Conservation (phyloP, 305 asterid species). For the Nicotiana rustica region DNA sequence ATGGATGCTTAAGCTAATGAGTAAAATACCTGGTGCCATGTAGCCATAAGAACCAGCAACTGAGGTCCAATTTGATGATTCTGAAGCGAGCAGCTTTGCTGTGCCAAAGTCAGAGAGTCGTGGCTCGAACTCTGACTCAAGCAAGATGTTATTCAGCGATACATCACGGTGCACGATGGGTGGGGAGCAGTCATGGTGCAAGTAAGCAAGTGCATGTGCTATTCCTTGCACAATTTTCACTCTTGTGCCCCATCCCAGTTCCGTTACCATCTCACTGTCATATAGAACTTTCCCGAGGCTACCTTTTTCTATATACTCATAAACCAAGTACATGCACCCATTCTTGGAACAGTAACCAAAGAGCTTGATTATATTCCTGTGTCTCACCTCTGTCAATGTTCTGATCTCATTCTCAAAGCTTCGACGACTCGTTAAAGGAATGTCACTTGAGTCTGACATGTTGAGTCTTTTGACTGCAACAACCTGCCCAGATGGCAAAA, state of each 20-base stretch:
- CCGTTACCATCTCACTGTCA: conserved; percentile 56
- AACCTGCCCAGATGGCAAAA: conserved; percentile 58
- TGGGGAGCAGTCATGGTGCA: conserved; percentile 87
- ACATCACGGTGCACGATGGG: conserved; percentile 87
- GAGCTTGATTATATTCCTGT: conserved; percentile 90
- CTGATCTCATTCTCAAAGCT: conserved; percentile 90
- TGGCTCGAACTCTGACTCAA: conserved; percentile 74
- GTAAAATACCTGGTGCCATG: conserved; percentile 91
- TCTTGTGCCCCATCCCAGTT: conserved; percentile 70
- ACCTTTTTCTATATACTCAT: conserved; percentile 83
- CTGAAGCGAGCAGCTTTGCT: conserved; percentile 65
- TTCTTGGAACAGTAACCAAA: conserved; percentile 77
- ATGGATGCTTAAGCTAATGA: conserved; percentile 29
- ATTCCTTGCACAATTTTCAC: conserved; percentile 76
- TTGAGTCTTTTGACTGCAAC: conserved; percentile 83
- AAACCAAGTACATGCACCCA: conserved; percentile 82
- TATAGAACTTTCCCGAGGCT: conserved; percentile 66
- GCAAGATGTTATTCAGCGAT: conserved; percentile 69
- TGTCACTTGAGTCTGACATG: conserved; percentile 63
- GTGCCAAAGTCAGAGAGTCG: conserved; percentile 90
- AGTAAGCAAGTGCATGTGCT: conserved; percentile 94
- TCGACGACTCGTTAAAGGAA: conserved; percentile 50
- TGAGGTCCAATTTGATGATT: conserved; percentile 73
- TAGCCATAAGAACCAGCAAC: conserved; percentile 93
- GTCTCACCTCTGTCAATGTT: conserved; percentile 78